phyloP scores from a whole-genome alignment of 2,329 filamentous ascomycete species.

The Aspergillus aculeatinus region DNA sequence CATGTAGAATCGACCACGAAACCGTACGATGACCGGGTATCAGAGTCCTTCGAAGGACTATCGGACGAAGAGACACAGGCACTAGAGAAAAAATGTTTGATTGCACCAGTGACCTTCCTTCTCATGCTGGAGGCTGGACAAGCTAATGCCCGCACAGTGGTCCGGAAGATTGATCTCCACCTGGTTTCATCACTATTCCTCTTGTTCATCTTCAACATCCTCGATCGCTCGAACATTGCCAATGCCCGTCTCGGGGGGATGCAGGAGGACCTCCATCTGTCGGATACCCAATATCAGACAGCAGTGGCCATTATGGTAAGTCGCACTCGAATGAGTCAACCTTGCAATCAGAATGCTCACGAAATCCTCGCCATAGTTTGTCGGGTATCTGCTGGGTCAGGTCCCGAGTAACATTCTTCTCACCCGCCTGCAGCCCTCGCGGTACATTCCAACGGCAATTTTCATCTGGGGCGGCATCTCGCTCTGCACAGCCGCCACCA shows the following conservation, averaged over 20 bases:
- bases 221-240: conserved; percentile 68
- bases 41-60: conserved; percentile 5
- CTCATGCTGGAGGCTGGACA: not conserved
- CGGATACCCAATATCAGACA: conserved; percentile 61
- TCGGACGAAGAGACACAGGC: not conserved
- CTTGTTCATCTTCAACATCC: conserved; percentile 34
- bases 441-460: conserved; percentile 40
- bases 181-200: conserved; percentile 17
- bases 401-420: conserved; percentile 43
- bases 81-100: conserved; percentile 5
- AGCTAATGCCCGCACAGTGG: conserved; percentile 8
- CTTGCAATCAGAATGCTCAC: no score
- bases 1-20: conserved; percentile 11
- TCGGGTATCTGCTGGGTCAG: conserved; percentile 51
- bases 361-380: not conserved
- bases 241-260: conserved; percentile 65
- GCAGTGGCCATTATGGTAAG: conserved; percentile 62
- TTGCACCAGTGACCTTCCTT: no score
- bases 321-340: not conserved
- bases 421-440: conserved; percentile 28
- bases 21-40: not conserved
- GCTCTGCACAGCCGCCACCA: conserved; percentile 41
- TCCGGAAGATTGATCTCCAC: conserved; percentile 19
- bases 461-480: conserved; percentile 22
- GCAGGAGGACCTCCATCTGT: conserved; percentile 59